Conservation (phyloP, 352 stramenopile species). For the Phytopythium cucurbitacearum region DNA sequence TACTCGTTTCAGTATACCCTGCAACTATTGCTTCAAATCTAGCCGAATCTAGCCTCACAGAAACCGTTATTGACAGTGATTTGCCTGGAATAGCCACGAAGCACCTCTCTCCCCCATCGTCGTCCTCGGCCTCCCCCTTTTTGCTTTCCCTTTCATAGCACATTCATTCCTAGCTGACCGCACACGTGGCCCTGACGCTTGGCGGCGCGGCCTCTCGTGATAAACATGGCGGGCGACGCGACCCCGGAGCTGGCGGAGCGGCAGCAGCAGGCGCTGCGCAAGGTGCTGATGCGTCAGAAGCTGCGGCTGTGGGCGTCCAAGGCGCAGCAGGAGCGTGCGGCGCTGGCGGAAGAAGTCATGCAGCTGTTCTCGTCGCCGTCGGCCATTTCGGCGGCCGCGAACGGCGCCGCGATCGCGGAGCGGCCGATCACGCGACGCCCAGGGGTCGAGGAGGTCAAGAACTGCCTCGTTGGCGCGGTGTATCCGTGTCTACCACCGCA, state of each 20-base stretch:
- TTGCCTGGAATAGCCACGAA: no score
- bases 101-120: constrained; percentile 4
- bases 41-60: no score
- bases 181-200: neutral
- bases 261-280: constrained; percentile 27
- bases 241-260: neutral
- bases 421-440: constrained; percentile 64
- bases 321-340: constrained; percentile 43
- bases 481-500: constrained; percentile 48
- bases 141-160: neutral
- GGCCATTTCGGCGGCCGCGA: constrained; percentile 10
- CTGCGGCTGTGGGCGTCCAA: constrained; percentile 60
- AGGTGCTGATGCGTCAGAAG: constrained; percentile 39
- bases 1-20: no score
- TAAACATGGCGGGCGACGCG: neutral
- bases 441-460: constrained; percentile 66
- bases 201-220: neutral
- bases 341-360: constrained; percentile 45
- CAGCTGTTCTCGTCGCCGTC: constrained; percentile 57
- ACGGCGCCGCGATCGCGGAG: constrained; percentile 9
- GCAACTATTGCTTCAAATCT: no score
- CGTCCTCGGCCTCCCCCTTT: neutral
- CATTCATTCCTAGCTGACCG: no score
- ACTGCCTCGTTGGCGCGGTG: constrained; percentile 44
- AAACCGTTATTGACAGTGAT: no score